Evolutionary conservation across 148 eudicot species (phyloP), one percentile per base, ranked within the genome.

Genomic region (Dysphania ambrosioides): DNA sequence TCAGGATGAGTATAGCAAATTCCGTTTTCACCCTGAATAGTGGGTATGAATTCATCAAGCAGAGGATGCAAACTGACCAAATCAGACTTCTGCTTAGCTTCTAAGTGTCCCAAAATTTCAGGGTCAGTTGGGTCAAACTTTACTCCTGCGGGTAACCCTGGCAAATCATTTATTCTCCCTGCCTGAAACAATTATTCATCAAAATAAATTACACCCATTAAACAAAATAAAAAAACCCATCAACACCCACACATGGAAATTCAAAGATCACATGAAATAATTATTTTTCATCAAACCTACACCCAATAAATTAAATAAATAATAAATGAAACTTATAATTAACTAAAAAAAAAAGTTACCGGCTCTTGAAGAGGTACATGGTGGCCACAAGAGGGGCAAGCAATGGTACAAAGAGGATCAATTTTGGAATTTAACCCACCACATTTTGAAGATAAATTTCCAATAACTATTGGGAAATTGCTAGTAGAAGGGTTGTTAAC

Each of bases 121-220:
- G 83, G 79, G 60, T 95, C 98, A 23, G 91, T 82, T 24, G 98
- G 98, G 82, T 92, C 98, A 71, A 95, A 95, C 79, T 88, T 92
- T 77, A 95, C 98, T 47, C 98, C 98, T n/a, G 98, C 97, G 32
- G 98, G 98, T 63, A 93, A 64, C 27, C 96, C 96, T 16, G 92
- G 96, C 78, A 95, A 87, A 80, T 87, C 86, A 74, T 92, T 84
- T 72, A 89, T 80, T 3, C 79, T 76, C 29, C 84, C 81, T 42
- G 42, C 72, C 86, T 82, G 66, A n/a, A n/a, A n/a, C n/a, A n/a
- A n/a, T n/a, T n/a, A n/a, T n/a, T n/a, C n/a, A n/a, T n/a, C n/a
- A 38, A 27, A 61, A 42, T 16, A 2, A 63, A 30, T 3, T 55
- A 2, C 40, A 27, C 30, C 6, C n/a, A n/a, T n/a, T n/a, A n/a